A percentile compares a stretch with the other conserved stretches of the same genome.
These are phyloP conservation scores for Glycine latifolia DNA, from an alignment of 306 rosid genomes.

Conservation along the genomic window DNA sequence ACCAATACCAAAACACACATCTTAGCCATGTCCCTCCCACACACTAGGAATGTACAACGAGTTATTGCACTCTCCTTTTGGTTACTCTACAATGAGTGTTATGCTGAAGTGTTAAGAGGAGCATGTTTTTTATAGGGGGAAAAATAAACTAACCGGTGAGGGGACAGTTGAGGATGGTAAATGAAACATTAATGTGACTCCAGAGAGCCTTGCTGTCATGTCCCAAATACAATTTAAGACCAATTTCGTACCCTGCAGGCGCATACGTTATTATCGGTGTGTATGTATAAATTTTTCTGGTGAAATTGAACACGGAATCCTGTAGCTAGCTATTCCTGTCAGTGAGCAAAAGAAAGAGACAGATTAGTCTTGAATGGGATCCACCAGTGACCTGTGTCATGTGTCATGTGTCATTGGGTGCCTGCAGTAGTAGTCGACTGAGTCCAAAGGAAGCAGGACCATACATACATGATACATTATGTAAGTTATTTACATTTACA, in stretches of 20 bases:
- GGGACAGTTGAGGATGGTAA: constrained; percentile 25
- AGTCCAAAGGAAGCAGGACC: no score
- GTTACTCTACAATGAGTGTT: background rate
- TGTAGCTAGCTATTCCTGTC: no score
- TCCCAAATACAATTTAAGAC: background rate
- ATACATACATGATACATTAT: no score
- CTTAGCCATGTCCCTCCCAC: constrained; percentile 53
- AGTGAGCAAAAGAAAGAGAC: background rate
- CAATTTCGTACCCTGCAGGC: background rate
- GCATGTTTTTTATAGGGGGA: background rate
- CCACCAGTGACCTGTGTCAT: background rate
- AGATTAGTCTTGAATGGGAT: constrained; percentile 15
- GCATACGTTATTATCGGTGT: background rate
- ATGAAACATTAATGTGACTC: constrained; percentile 23
- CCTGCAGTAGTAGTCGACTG: no score
- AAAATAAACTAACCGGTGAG: background rate
- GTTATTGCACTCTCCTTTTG: background rate
- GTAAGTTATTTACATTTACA: no score
- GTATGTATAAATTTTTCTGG: background rate
- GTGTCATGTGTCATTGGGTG: no score
- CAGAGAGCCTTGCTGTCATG: constrained; percentile 22
- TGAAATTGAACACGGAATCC: background rate
- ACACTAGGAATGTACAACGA: background rate
- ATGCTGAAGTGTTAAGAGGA: background rate
- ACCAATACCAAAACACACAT: constrained; percentile 51